phyloP scores from a whole-genome alignment of 1,139 yeast genomes.

The Arxiozyma telluris region DNA sequence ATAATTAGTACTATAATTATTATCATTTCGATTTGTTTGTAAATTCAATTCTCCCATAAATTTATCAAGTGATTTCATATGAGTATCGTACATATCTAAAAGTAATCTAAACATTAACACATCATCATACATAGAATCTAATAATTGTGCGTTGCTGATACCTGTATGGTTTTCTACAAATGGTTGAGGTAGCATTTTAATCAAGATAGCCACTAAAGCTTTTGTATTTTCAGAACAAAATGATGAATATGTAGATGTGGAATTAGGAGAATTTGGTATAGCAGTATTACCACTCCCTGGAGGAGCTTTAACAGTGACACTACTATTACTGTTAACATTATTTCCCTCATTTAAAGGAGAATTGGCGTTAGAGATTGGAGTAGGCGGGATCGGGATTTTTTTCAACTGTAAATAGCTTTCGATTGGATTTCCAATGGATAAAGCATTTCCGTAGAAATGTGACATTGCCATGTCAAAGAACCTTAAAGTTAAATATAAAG shows the following conservation, averaged over 20 bases:
- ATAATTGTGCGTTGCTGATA: constrained; percentile 11
- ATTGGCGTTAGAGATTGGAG: constrained; percentile 9
- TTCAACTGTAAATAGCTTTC: constrained; percentile 17
- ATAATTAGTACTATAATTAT: background rate
- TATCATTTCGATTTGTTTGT: background rate
- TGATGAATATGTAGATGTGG: background rate
- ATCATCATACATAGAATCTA: constrained; percentile 15
- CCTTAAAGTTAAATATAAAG: constrained; percentile 24
- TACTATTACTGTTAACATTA: constrained; percentile 5
- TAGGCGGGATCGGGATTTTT: constrained; percentile 9
- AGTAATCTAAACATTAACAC: constrained; percentile 19
- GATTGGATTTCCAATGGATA: constrained; percentile 22
- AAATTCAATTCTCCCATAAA: constrained; percentile 14
- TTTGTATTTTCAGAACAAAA: constrained; percentile 5
- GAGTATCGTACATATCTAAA: constrained; percentile 16
- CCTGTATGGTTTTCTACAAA: constrained; percentile 16
- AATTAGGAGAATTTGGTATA: background rate
- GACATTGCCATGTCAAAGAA: constrained; percentile 26
- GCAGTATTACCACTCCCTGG: background rate
- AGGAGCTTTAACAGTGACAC: background rate
- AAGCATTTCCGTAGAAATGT: constrained; percentile 18
- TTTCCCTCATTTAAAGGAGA: constrained; percentile 1
- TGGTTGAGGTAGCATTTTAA: constrained; percentile 21
- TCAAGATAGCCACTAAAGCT: constrained; percentile 12
- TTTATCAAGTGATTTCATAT: constrained; percentile 12